A percentile compares a stretch with the other conserved stretches of the same genome.
Conservation (phyloP, 768 basidiomycete species). For the Mycena metata region DNA sequence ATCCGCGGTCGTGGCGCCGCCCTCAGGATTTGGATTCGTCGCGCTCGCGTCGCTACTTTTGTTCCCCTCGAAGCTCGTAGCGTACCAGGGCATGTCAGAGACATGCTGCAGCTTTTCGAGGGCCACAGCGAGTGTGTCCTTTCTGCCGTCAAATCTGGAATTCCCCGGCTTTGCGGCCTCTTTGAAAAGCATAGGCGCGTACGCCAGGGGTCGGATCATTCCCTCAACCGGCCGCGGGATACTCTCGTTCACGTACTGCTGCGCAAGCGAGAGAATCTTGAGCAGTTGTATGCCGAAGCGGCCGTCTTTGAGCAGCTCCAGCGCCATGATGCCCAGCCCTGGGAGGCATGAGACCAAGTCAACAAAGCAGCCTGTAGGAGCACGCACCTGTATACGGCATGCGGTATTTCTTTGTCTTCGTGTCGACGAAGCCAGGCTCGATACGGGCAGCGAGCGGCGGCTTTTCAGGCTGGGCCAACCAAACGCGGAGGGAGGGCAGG, state of each 20-base stretch:
- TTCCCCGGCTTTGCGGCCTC: background rate
- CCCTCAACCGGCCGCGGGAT: constrained; percentile 23
- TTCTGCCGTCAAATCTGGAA: background rate
- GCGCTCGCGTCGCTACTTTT: constrained; percentile 21
- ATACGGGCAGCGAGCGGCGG: constrained; percentile 2
- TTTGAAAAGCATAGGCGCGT: constrained; percentile 19
- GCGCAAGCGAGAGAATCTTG: constrained; percentile 17
- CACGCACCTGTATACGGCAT: constrained; percentile 16
- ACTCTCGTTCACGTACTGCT: background rate
- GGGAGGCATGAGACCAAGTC: background rate
- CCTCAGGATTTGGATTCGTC: constrained; percentile 49
- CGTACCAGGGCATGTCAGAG: background rate
- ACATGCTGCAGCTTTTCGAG: background rate
- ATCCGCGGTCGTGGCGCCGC: too few relatives aligned
- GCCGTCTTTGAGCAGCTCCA: constrained; percentile 21
- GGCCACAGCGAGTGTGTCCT: background rate
- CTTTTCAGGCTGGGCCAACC: background rate
- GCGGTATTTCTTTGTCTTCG: background rate
- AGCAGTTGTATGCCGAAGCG: constrained; percentile 9
- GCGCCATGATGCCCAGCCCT: constrained; percentile 27
- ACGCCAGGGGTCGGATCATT: background rate
- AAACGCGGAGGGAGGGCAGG: constrained; percentile 2
- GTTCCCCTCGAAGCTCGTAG: too few relatives aligned
- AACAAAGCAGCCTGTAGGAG: background rate
- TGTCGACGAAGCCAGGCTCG: constrained; percentile 17